Base-by-base conservation (phyloP, 2,329 filamentous ascomycete species). In the Cladosporium sp. region DNA sequence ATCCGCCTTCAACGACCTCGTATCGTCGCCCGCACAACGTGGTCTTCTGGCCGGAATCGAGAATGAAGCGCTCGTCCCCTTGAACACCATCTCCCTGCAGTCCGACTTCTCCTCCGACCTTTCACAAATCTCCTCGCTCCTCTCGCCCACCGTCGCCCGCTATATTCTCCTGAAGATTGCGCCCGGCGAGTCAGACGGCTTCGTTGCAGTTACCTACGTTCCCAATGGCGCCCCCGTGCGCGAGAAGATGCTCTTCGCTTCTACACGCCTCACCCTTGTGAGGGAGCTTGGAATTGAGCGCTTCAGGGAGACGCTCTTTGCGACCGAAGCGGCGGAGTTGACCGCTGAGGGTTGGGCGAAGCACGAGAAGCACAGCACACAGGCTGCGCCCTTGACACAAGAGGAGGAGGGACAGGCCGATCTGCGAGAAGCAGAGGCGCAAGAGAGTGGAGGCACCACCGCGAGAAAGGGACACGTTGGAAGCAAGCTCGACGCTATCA, bases 231-330 rank as follows among this genome's bases (percentile, higher is more conserved):
- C 91, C 46, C 90, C 89, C 30, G 91, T 95, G 65, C 88, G 91
- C 46, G 89, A 92, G 76, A 95, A 95, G 83, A 95, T 92, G 89
- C 85, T 95, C 25, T 93, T 94, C 76, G 91, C 91, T 6, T 86
- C 88, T 26, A 93, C 91, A 30, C 86, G 91, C 11, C 82, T 93
- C 71, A 91, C 91, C 0, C 83, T 95, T 1, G 85, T 89, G 58
- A 86, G 91, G 49, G 91, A 94, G 78, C 83, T 95, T 11, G 91
- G 92, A 54, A 86, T 87, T 63, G 91, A 95, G 76, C 85, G 92
- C 72, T 94, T 95, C 78, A 82, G 89, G 60, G 90, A 93, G 76
- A 90, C 86, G 26, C 82, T 94, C 49, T 92, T 93, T 75, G 86
- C 85, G 13, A 94, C 90, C 1, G 86, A 84, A 48, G 80, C 87